Percentiles rank a stretch among this genome's conserved stretches.
phyloP scores from a whole-genome alignment of 768 basidiomycete genomes.

The Mycena maculata region DNA sequence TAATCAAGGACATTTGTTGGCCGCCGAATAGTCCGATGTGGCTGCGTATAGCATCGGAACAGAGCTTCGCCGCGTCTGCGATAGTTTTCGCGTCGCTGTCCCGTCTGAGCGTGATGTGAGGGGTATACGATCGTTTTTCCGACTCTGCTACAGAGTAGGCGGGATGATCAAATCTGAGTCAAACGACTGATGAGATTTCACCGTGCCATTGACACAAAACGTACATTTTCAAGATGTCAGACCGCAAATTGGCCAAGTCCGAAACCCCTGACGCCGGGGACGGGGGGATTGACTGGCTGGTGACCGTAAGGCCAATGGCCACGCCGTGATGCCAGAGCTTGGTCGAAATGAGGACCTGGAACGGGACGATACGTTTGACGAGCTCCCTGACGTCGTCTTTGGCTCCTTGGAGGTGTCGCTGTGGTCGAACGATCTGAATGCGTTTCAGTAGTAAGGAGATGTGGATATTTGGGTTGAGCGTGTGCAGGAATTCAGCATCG shows the following conservation, averaged over 20 bases:
- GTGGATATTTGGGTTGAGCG: conserved; percentile 9
- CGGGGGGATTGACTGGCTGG: not conserved
- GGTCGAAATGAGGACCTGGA: conserved; percentile 10
- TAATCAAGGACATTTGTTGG: conserved; percentile 12
- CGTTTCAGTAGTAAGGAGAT: conserved; percentile 13
- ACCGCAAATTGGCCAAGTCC: not conserved
- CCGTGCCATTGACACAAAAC: not conserved
- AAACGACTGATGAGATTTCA: too few relatives aligned
- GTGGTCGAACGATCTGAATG: not conserved
- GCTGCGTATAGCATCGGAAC: not conserved
- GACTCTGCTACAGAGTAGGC: not conserved
- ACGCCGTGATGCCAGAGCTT: not conserved
- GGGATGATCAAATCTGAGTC: conserved; percentile 7
- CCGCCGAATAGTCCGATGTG: conserved; percentile 11
- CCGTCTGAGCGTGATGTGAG: conserved; percentile 14
- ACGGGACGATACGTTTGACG: not conserved
- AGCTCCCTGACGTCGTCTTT: not conserved
- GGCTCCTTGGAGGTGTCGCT: not conserved
- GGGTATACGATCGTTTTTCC: not conserved
- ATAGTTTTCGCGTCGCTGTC: not conserved
- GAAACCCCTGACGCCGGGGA: not conserved
- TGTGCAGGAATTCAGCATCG: conserved; percentile 9
- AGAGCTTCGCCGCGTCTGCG: not conserved
- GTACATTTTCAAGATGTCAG: conserved; percentile 12
- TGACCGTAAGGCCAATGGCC: conserved; percentile 1